phyloP scores from a whole-genome alignment of 176 grass and related monocot species.

The Dendrocalamus sinicus region DNA sequence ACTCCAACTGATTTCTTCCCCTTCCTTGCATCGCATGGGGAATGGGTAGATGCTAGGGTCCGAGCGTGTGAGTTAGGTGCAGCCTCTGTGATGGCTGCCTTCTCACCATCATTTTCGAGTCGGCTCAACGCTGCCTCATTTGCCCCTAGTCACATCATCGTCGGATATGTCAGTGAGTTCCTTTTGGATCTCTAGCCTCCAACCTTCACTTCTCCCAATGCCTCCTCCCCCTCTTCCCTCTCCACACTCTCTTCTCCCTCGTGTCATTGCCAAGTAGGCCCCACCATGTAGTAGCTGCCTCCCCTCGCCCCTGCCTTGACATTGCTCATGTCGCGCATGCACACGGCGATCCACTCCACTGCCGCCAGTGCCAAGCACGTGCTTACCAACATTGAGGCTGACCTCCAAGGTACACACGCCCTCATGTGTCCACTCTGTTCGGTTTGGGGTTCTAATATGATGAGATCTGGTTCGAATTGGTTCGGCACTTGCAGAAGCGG shows the following conservation, averaged over 20 bases:
- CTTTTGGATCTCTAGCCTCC: no score
- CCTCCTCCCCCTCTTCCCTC: neutral
- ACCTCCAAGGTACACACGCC: slow-evolving; percentile 65
- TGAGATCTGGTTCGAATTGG: slow-evolving; percentile 27
- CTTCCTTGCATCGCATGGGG: no score
- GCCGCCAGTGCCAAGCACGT: slow-evolving; percentile 77
- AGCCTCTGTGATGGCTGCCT: no score
- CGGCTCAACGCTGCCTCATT: no score
- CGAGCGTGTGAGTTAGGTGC: no score
- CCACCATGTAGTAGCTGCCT: slow-evolving; percentile 53
- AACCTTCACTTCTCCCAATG: neutral
- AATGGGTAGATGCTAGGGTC: no score
- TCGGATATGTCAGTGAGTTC: no score
- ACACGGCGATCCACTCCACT: slow-evolving; percentile 76
- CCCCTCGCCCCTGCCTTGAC: slow-evolving; percentile 38
- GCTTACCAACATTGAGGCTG: slow-evolving; percentile 86
- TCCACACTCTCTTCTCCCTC: neutral
- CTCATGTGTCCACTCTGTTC: neutral
- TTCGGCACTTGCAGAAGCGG: slow-evolving; percentile 49
- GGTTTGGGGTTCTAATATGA: slow-evolving; percentile 38
- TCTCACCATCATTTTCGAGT: no score
- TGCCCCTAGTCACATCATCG: no score
- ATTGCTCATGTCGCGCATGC: slow-evolving; percentile 85
- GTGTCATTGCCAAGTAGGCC: slow-evolving; percentile 45
- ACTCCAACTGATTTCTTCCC: no score